phyloP scores from a whole-genome alignment of 2,329 filamentous ascomycete species.

The Arthroderma uncinatum region DNA sequence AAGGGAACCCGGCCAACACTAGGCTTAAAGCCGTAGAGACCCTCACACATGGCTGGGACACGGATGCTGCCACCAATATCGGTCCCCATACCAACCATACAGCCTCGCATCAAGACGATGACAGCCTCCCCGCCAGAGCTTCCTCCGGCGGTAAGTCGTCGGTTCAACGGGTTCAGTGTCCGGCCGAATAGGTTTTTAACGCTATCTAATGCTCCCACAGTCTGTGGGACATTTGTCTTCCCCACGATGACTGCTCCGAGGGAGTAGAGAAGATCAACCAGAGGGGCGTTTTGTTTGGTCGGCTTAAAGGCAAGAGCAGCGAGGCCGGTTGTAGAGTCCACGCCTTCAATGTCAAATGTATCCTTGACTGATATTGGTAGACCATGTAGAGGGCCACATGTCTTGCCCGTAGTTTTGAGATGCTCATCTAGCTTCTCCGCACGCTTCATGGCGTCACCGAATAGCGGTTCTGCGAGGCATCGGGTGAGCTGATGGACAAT shows the following conservation, averaged over 20 bases:
- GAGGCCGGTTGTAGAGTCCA: conserved; percentile 48
- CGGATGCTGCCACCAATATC: conserved; percentile 45
- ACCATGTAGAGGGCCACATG: conserved; percentile 51
- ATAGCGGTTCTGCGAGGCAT: conserved; percentile 44
- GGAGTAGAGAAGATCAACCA: conserved; percentile 48
- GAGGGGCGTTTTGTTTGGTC: conserved; percentile 43
- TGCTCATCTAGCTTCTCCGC: conserved; percentile 41
- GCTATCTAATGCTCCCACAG: conserved; percentile 45
- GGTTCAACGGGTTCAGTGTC: conserved; percentile 53
- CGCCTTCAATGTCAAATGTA: conserved; percentile 38
- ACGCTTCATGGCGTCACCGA: conserved; percentile 38
- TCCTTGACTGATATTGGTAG: conserved; percentile 46
- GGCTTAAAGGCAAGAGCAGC: conserved; percentile 50
- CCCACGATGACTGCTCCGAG: conserved; percentile 57
- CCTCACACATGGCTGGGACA: conserved; percentile 41
- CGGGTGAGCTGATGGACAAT: conserved; percentile 34
- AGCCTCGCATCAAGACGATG: conserved; percentile 48
- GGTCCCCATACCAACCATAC: conserved; percentile 50
- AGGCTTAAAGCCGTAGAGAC: conserved; percentile 43
- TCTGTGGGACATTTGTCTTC: conserved; percentile 59
- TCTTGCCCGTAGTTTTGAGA: conserved; percentile 27
- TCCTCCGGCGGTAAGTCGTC: conserved; percentile 51
- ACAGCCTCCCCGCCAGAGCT: conserved; percentile 56
- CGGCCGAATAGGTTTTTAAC: conserved; percentile 53
- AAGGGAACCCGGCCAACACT: conserved; percentile 40